phyloP scores from a whole-genome alignment of 768 basidiomycete genomes.

The Leccinum subgranulosum region DNA sequence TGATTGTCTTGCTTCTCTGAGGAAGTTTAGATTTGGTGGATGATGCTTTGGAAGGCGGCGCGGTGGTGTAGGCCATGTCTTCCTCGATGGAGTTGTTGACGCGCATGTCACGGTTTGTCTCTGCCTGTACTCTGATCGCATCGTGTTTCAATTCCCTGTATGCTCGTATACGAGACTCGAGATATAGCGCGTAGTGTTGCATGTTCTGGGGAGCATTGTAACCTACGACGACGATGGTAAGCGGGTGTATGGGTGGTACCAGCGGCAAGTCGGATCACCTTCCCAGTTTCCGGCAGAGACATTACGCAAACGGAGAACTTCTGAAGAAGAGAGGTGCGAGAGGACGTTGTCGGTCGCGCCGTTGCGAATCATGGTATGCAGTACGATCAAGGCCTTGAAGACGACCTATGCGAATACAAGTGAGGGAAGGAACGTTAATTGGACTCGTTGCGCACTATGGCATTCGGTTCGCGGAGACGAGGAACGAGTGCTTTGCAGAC shows the following conservation, averaged over 20 bases:
- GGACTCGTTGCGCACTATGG: constrained; percentile 57
- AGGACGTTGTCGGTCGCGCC: constrained; percentile 95
- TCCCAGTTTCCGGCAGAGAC: constrained; percentile 85
- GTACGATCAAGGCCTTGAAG: constrained; percentile 95
- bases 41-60: constrained; percentile 27
- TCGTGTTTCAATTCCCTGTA: constrained; percentile 94
- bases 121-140: constrained; percentile 88
- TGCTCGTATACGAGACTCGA: constrained; percentile 83
- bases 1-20: constrained; percentile 70
- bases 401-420: constrained; percentile 58
- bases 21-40: constrained; percentile 36
- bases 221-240: constrained; percentile 42
- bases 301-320: constrained; percentile 78
- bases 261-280: constrained; percentile 45
- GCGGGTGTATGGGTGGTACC: not conserved
- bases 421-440: not conserved
- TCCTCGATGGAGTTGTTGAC: constrained; percentile 60
- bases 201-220: constrained; percentile 85
- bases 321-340: constrained; percentile 73
- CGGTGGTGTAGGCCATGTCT: constrained; percentile 36
- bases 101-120: constrained; percentile 87
- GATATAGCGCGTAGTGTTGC: constrained; percentile 81
- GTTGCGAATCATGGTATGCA: constrained; percentile 95
- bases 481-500: constrained; percentile 86
- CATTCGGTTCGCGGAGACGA: constrained; percentile 87